These are phyloP conservation scores for Penicillium turbatum DNA, from an alignment of 495 filamentous ascomycete genomes.

Conservation along the genomic window DNA sequence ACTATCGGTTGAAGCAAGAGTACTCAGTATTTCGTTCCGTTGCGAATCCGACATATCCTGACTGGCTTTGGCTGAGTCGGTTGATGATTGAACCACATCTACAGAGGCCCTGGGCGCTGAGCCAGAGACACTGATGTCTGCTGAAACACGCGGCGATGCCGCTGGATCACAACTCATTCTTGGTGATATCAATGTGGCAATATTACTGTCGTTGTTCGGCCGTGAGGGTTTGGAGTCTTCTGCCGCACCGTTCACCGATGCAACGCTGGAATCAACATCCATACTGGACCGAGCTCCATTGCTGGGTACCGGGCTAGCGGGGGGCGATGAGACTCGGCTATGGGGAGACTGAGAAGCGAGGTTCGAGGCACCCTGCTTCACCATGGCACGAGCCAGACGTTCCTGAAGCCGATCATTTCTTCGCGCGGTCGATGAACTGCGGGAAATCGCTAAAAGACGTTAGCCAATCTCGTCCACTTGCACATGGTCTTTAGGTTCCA, in stretches of 20 bases:
- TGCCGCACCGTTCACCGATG: slow-evolving; percentile 14
- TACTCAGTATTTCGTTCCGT: neutral
- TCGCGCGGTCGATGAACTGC: slow-evolving; percentile 46
- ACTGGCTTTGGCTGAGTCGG: slow-evolving; percentile 3
- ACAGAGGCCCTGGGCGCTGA: slow-evolving; percentile 8
- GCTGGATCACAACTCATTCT: slow-evolving; percentile 35
- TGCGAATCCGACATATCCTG: slow-evolving; percentile 13
- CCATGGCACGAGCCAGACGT: slow-evolving; percentile 68
- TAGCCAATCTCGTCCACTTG: slow-evolving; percentile 10
- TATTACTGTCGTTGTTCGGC: slow-evolving; percentile 10
- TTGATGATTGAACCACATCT: slow-evolving; percentile 16
- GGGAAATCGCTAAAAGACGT: slow-evolving; percentile 44
- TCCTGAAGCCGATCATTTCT: slow-evolving; percentile 81
- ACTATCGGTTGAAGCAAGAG: slow-evolving; percentile 14
- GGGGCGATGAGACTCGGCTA: slow-evolving; percentile 29
- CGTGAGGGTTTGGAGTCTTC: slow-evolving; percentile 16
- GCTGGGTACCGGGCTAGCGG: slow-evolving; percentile 34
- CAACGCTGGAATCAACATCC: slow-evolving; percentile 33
- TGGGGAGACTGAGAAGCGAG: slow-evolving; percentile 32
- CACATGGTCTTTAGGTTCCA: neutral
- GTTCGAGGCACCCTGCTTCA: slow-evolving; percentile 35
- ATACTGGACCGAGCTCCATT: slow-evolving; percentile 37
- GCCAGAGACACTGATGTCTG: slow-evolving; percentile 21
- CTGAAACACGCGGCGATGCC: slow-evolving; percentile 30
- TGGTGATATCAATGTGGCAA: slow-evolving; percentile 2